phyloP scores from a whole-genome alignment of 192 early-diverging fungal species.

The Thamnidium elegans region DNA sequence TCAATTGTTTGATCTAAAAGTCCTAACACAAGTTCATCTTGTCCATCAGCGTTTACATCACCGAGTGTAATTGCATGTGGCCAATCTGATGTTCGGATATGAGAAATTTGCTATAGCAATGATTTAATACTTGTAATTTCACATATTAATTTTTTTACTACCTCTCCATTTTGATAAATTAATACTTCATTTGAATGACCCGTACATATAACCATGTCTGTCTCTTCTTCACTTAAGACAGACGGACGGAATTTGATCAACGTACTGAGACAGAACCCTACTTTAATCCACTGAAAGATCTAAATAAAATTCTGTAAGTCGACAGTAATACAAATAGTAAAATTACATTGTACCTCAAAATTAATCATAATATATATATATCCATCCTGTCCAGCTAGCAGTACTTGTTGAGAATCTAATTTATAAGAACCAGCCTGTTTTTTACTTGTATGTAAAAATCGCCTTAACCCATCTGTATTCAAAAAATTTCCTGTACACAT shows the following conservation, averaged over 20 bases:
- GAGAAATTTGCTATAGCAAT: conserved; percentile 21
- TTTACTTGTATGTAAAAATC: conserved; percentile 3
- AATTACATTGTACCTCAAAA: conserved; percentile 23
- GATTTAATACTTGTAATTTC: neutral
- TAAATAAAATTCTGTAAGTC: neutral
- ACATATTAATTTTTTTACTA: neutral
- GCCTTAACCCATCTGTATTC: neutral
- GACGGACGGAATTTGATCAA: conserved; percentile 31
- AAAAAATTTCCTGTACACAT: conserved; percentile 37
- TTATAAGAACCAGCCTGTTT: conserved; percentile 1
- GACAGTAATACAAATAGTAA: too few species aligned
- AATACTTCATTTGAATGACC: conserved; percentile 33
- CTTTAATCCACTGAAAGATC: conserved; percentile 29
- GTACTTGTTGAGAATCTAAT: conserved; percentile 22
- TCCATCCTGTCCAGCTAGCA: conserved; percentile 35
- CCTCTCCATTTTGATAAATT: conserved; percentile 34
- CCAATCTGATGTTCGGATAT: conserved; percentile 34
- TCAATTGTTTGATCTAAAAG: conserved; percentile 33
- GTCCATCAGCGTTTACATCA: conserved; percentile 36
- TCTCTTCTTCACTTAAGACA: conserved; percentile 9
- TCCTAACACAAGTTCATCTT: conserved; percentile 39
- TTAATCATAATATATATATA: conserved; percentile 29
- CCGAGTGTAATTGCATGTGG: conserved; percentile 30
- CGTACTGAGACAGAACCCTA: conserved; percentile 23
- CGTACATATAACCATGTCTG: conserved; percentile 36